A percentile compares a stretch with the other conserved stretches of the same genome.
phyloP scores from a whole-genome alignment of 805 yeast genomes.

The Alloascoidea africana region DNA sequence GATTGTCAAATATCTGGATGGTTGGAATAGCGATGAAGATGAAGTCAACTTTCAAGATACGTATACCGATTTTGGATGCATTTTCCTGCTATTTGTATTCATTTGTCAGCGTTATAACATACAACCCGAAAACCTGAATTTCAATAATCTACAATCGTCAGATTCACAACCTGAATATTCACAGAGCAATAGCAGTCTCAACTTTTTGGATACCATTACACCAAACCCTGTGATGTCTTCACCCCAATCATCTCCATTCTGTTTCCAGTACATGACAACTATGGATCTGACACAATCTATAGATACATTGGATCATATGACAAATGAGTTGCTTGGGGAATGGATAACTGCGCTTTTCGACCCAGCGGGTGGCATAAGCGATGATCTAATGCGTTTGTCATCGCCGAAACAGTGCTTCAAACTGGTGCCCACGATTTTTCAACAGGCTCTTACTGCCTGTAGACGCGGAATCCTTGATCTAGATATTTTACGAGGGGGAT shows the following conservation, averaged over 20 bases:
- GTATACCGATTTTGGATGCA: slow-evolving; percentile 53
- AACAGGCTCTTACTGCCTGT: slow-evolving; percentile 53
- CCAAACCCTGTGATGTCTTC: too few species aligned
- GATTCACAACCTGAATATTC: too few species aligned
- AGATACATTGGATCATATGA: slow-evolving; percentile 7
- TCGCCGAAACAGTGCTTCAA: slow-evolving; percentile 51
- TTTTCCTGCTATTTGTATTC: slow-evolving; percentile 30
- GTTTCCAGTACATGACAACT: slow-evolving; percentile 2
- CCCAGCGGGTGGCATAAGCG: slow-evolving; percentile 73
- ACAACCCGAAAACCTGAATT: slow-evolving; percentile 7
- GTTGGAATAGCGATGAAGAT: slow-evolving; percentile 31
- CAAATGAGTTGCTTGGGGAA: slow-evolving; percentile 27
- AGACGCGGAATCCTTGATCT: slow-evolving; percentile 37
- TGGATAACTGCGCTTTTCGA: slow-evolving; percentile 80
- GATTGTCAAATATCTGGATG: slow-evolving; percentile 36
- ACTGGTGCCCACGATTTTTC: slow-evolving; percentile 59
- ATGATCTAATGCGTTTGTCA: slow-evolving; percentile 57
- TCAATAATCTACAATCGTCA: slow-evolving; percentile 1
- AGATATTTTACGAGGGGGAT: slow-evolving; percentile 54
- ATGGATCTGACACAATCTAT: slow-evolving; percentile 7
- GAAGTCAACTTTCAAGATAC: slow-evolving; percentile 49
- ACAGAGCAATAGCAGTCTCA: too few species aligned
- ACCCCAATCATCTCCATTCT: not conserved
- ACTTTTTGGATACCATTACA: too few species aligned
- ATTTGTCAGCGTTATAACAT: slow-evolving; percentile 24